Percentiles rank a stretch among this genome's conserved stretches.
Conservation (phyloP, 257 asterid genomes). For the Verbascum thapsus region DNA sequence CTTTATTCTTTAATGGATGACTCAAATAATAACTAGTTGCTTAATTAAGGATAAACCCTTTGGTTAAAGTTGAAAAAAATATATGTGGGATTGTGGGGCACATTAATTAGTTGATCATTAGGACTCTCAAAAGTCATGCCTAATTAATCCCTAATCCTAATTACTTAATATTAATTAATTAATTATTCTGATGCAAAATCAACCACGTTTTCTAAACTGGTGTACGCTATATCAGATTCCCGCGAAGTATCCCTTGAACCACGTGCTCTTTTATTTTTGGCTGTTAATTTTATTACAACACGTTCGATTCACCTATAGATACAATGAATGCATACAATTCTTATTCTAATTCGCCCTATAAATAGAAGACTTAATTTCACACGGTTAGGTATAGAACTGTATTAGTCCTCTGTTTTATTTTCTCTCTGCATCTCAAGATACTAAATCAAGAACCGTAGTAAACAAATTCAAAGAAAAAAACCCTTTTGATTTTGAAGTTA, state of each 20-base stretch:
- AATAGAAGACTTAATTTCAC: conserved; percentile 18
- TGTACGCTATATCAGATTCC: conserved; percentile 26
- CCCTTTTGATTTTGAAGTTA: conserved; percentile 20
- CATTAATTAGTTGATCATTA: conserved; percentile 22
- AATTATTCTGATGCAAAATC: conserved; percentile 27
- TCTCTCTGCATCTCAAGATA: conserved; percentile 2
- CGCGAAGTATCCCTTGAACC: conserved; percentile 48
- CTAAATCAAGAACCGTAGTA: background rate
- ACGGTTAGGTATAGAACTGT: background rate
- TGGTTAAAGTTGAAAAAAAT: background rate
- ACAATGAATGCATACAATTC: conserved; percentile 26
- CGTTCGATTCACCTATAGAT: conserved; percentile 32
- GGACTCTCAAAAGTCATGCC: conserved; percentile 22
- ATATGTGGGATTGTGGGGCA: no score
- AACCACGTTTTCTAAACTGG: conserved; percentile 52
- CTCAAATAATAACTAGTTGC: background rate
- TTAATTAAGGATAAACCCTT: background rate
- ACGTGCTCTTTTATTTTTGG: conserved; percentile 60
- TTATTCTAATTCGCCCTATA: conserved; percentile 41
- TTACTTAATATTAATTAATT: no score
- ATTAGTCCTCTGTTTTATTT: no score
- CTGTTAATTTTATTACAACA: conserved; percentile 23
- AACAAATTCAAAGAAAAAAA: no score
- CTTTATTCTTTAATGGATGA: no score
- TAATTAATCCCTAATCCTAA: conserved; percentile 15